phyloP scores from a whole-genome alignment of 495 filamentous ascomycete species.

The Cudoniella acicularis region DNA sequence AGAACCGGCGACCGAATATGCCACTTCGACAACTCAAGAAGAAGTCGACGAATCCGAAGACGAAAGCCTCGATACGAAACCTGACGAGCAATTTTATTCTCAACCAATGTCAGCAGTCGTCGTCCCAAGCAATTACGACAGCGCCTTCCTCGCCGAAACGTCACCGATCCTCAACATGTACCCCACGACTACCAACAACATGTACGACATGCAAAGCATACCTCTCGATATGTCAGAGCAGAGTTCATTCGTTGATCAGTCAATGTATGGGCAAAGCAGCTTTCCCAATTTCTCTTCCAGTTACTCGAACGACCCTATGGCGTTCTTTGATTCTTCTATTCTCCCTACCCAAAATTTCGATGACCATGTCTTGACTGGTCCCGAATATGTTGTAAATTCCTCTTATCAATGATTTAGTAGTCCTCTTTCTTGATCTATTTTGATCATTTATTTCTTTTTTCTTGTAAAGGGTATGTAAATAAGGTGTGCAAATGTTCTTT shows the following conservation, averaged over 20 bases:
- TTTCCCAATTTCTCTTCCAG: not conserved
- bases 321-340: constrained; percentile 5
- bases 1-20: constrained; percentile 21
- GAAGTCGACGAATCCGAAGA: constrained; percentile 17
- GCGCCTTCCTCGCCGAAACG: not conserved
- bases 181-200: constrained; percentile 13
- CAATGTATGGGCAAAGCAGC: not conserved
- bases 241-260: constrained; percentile 3
- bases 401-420: constrained; percentile 5
- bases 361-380: constrained; percentile 4
- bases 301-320: constrained; percentile 1
- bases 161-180: constrained; percentile 10
- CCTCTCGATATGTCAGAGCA: constrained; percentile 14
- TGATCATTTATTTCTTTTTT: not conserved
- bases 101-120: not conserved
- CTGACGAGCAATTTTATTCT: constrained; percentile 10
- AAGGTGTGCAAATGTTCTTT: constrained; percentile 7
- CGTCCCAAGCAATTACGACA: constrained; percentile 3
- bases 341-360: constrained; percentile 5
- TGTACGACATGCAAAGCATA: constrained; percentile 19
- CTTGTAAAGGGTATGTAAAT: constrained; percentile 7
- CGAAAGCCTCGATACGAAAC: not conserved
- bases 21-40: constrained; percentile 4
- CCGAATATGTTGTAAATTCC: not conserved
- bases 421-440: not conserved